These are phyloP conservation scores for Lachancea fermentati DNA, from an alignment of 805 yeast genomes.

Conservation along the genomic window DNA sequence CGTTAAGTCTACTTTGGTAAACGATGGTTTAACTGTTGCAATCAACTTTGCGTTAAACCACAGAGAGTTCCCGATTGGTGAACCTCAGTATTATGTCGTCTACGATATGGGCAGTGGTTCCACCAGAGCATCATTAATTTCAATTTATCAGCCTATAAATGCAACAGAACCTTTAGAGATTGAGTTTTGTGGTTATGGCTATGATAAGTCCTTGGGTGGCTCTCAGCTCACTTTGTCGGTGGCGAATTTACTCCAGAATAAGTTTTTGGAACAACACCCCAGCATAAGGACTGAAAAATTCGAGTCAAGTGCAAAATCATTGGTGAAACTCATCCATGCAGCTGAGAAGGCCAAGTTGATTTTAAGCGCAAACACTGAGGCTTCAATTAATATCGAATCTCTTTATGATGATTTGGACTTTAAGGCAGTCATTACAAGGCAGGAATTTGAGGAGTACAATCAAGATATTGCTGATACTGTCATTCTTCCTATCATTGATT, in stretches of 20 bases:
- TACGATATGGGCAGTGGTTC: slow-evolving; percentile 94
- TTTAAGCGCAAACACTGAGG: slow-evolving; percentile 82
- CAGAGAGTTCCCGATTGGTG: slow-evolving; percentile 19
- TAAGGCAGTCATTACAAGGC: slow-evolving; percentile 58
- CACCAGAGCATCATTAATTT: slow-evolving; percentile 76
- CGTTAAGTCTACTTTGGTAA: slow-evolving; percentile 57
- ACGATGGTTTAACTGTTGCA: slow-evolving; percentile 91
- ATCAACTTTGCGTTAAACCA: slow-evolving; percentile 57
- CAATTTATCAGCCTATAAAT: slow-evolving; percentile 43
- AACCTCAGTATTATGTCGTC: slow-evolving; percentile 56
- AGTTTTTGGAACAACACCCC: slow-evolving; percentile 47
- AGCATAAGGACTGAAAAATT: slow-evolving; percentile 37
- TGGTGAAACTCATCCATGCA: slow-evolving; percentile 66
- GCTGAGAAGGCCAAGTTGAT: slow-evolving; percentile 87
- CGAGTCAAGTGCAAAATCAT: slow-evolving; percentile 46
- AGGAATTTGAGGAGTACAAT: slow-evolving; percentile 66
- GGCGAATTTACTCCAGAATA: slow-evolving; percentile 52
- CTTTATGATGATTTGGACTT: slow-evolving; percentile 71
- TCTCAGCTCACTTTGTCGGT: slow-evolving; percentile 61
- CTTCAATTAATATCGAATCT: slow-evolving; percentile 70
- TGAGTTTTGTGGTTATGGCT: slow-evolving; percentile 68
- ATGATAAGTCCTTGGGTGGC: slow-evolving; percentile 69
- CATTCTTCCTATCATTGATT: slow-evolving; percentile 48
- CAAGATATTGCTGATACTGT: slow-evolving; percentile 41
- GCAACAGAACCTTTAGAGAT: slow-evolving; percentile 41